phyloP scores from a whole-genome alignment of 106 monocot genomes.

The Dendrobium nobile region DNA sequence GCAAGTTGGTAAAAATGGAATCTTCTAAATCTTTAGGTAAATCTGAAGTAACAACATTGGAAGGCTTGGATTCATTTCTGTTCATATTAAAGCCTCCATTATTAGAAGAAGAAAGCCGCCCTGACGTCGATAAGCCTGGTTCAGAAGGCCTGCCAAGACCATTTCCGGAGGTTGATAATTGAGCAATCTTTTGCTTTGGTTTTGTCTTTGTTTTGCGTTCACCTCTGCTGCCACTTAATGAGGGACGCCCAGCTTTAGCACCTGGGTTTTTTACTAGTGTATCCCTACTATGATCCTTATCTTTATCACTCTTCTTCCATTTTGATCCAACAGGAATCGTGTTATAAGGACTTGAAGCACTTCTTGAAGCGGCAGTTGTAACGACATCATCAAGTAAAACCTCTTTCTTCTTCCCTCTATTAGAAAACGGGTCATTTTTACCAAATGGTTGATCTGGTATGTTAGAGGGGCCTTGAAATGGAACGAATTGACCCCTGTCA shows the following conservation, averaged over 20 bases:
- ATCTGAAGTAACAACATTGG: slow-evolving; percentile 9
- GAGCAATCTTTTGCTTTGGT: slow-evolving; percentile 72
- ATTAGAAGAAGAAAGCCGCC: slow-evolving; percentile 6
- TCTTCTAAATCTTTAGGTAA: slow-evolving; percentile 44
- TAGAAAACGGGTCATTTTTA: slow-evolving; percentile 24
- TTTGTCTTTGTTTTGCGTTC: slow-evolving; percentile 80
- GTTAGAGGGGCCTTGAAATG: slow-evolving; percentile 13
- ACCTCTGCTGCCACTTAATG: slow-evolving; percentile 38
- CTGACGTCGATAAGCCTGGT: not conserved
- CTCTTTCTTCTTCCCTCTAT: slow-evolving; percentile 55
- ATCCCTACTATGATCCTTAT: slow-evolving; percentile 51
- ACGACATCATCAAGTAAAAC: slow-evolving; percentile 65
- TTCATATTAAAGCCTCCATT: slow-evolving; percentile 20
- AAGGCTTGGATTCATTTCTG: slow-evolving; percentile 8
- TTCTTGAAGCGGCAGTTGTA: slow-evolving; percentile 33
- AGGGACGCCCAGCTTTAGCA: slow-evolving; percentile 53
- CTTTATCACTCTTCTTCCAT: slow-evolving; percentile 69
- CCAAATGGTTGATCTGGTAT: slow-evolving; percentile 28
- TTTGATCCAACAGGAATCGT: slow-evolving; percentile 40
- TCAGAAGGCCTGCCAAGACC: slow-evolving; percentile 34
- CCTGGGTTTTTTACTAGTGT: slow-evolving; percentile 30
- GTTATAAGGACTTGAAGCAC: slow-evolving; percentile 19
- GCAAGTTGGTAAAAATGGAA: slow-evolving; percentile 36
- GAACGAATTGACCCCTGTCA: slow-evolving; percentile 25
- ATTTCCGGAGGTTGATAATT: slow-evolving; percentile 40